Base-by-base conservation (phyloP, 2,329 filamentous ascomycete genomes). In the Alternaria panax region DNA sequence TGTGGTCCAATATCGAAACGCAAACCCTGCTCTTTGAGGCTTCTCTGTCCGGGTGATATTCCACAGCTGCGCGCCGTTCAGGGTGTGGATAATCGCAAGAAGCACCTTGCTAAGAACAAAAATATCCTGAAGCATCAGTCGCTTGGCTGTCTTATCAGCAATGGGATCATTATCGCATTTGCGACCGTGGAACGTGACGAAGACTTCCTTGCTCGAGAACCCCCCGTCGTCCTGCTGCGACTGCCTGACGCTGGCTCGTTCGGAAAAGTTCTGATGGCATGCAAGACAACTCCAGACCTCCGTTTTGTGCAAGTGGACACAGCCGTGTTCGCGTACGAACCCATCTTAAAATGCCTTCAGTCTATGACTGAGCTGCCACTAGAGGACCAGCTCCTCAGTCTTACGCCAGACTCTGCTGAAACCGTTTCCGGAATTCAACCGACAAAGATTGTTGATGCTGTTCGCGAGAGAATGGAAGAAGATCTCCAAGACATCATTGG, bases 271-370 rank as follows among this genome's bases (percentile, higher is more conserved):
- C 67, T 92, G 0, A 41, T 78, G 25, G 50, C 60, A 3, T 70
- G 68, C 47, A 76, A 71, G 38, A 22, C 27, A 1, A 64, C 73
- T 0, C 46, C 62, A 25, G 34, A 77, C 20, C 68, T 85, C 12
- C 67, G 78, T 4, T 88, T 92, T 43, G 72, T 88, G 0, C 75
- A 88, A 2, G 84, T 92, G 0, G 84, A 90, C 41, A 89, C 89
- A 0, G 81, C 89, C 0, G 82, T 89, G 0, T 92, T 92, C 69
- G 87, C 89, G 0, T 91, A 88, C 55, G 87, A 91, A 54, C 90
- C 90, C 0, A 82, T 92, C 1, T 72, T 92, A 5, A 75, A 83
- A 47, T 82, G 85, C 1, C 77, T 92, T 1, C 84, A 90, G 69
- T 75, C 79, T 0, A 86, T 87, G 24, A 77, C 71, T 0, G 82